These are phyloP conservation scores for Diaporthe vaccinii DNA, from an alignment of 2,329 filamentous ascomycete genomes.

Conservation along the genomic window DNA sequence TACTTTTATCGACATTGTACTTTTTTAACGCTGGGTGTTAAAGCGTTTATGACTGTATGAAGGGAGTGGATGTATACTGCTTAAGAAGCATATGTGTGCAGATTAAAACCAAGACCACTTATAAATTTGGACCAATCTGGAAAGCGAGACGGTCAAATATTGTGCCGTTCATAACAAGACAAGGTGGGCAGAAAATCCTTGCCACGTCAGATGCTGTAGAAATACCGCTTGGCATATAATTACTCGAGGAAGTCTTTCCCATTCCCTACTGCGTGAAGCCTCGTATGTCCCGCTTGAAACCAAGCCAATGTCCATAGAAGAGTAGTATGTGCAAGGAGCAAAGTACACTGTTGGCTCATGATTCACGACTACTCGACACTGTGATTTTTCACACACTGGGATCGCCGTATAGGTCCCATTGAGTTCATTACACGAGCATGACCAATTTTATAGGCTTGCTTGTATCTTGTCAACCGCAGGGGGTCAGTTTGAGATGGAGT, in stretches of 20 bases:
- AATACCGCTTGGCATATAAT: not conserved
- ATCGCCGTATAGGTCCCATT: slow-evolving; percentile 56
- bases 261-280: not conserved
- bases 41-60: no score
- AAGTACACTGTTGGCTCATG: not conserved
- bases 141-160: no score
- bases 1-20: no score
- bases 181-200: not conserved
- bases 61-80: no score
- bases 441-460: slow-evolving; percentile 69
- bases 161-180: not conserved
- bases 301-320: not conserved
- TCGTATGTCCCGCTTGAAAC: not conserved
- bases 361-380: not conserved
- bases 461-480: slow-evolving; percentile 70
- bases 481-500: slow-evolving; percentile 56
- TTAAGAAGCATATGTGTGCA: no score
- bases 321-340: not conserved
- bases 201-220: not conserved
- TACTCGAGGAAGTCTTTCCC: not conserved
- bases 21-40: no score
- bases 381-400: not conserved
- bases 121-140: not conserved
- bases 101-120: no score
- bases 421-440: slow-evolving; percentile 67